These are phyloP conservation scores for Pleurotus citrinopileatus DNA, from an alignment of 768 basidiomycete genomes.

Conservation along the genomic window DNA sequence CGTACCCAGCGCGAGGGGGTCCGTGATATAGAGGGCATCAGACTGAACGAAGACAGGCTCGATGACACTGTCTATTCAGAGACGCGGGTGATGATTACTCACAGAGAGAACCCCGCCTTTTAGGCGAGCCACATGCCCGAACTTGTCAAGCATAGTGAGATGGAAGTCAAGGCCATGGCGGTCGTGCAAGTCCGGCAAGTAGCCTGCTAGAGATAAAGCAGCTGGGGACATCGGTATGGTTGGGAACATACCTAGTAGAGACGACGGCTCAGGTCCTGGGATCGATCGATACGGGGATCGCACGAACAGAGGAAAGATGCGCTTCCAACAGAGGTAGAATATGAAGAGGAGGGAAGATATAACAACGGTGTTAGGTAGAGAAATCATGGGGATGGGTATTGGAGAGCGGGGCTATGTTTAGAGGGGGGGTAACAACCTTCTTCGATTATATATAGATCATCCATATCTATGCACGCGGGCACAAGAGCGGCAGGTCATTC, in stretches of 20 bases:
- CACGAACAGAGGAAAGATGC: not conserved
- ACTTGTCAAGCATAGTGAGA: not conserved
- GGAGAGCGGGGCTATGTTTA: not conserved
- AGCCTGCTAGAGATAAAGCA: not conserved
- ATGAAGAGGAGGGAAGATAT: not conserved
- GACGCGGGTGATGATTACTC: not conserved
- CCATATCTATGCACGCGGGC: not conserved
- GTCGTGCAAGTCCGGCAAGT: conserved; percentile 5
- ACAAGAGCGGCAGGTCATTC: not conserved
- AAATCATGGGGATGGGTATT: not conserved
- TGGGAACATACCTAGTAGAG: not conserved
- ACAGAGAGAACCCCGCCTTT: not conserved
- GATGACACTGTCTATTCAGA: not conserved
- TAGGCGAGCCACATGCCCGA: conserved; percentile 4
- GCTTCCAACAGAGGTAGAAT: not conserved
- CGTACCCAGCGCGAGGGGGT: conserved; percentile 21
- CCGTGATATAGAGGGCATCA: conserved; percentile 24
- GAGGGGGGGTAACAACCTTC: no score
- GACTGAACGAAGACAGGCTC: conserved; percentile 6
- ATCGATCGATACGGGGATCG: not conserved
- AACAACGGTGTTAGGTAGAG: not conserved
- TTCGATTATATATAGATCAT: no score
- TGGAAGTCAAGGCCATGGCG: not conserved
- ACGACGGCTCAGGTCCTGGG: not conserved
- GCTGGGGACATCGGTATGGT: not conserved